Evolutionary conservation across 1,284 basidiomycete species (phyloP).

Genomic region (Trichosporon sp.): DNA sequence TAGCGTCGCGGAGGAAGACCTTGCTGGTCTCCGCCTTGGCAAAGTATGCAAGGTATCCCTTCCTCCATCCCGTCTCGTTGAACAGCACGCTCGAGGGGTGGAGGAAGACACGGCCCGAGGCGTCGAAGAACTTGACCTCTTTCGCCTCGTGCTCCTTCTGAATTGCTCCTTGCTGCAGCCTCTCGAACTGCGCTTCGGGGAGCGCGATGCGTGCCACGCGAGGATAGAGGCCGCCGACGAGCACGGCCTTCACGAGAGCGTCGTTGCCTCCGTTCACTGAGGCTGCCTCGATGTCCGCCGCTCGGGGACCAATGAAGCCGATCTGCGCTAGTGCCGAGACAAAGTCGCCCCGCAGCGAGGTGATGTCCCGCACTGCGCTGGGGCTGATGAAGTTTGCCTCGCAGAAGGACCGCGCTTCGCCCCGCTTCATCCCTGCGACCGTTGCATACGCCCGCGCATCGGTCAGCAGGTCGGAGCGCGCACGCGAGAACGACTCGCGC

Average conservation of each 20-base stretch:
- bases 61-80: conserved; percentile 63
- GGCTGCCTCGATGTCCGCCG: conserved; percentile 51
- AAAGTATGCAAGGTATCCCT: conserved; percentile 76
- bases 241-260: conserved; percentile 71
- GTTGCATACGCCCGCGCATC: conserved; percentile 71
- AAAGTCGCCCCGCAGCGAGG: conserved; percentile 71
- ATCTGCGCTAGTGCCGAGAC: conserved; percentile 64
- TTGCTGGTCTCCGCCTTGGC: conserved; percentile 77
- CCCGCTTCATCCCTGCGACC: conserved; percentile 54
- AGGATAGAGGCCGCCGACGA: conserved; percentile 78
- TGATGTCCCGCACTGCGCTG: conserved; percentile 72
- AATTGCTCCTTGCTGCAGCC: conserved; percentile 69
- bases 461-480: conserved; percentile 80
- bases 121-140: conserved; percentile 73
- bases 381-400: conserved; percentile 82
- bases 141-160: conserved; percentile 74
- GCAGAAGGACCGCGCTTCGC: conserved; percentile 55
- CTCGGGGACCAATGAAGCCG: conserved; percentile 57
- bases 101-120: conserved; percentile 46
- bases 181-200: conserved; percentile 74
- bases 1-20: conserved; percentile 79
- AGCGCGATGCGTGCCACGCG: conserved; percentile 67
- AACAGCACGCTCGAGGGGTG: conserved; percentile 85
- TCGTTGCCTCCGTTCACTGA: conserved; percentile 57
- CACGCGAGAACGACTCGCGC: conserved; percentile 60